Base-by-base conservation (phyloP, 2,329 filamentous ascomycete genomes). In the Colletotrichum australisinense region DNA sequence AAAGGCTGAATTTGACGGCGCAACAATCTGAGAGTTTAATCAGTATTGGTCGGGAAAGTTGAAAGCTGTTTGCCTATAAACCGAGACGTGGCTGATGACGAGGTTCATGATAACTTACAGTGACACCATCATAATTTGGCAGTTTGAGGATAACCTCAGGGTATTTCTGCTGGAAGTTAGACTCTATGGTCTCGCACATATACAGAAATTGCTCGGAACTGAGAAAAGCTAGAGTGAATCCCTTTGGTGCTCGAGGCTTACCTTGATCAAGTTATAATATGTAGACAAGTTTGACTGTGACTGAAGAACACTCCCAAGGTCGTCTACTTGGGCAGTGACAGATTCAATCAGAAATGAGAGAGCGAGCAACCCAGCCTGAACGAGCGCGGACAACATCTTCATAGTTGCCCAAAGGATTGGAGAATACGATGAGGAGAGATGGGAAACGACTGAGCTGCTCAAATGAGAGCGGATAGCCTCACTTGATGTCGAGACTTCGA, bases 1-100 rank as follows among this genome's bases (percentile, higher is more conserved):
- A 81, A 92, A 91, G 19, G 90, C 90, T 2, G 84, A 82, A 76
- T 91, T 89, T 72, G 83, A 87, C 9, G 91, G 91, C 0, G 88
- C 90, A 75, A 91, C 88, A 75, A 92, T 84, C 81, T 83, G 64
- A 3, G 49, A 16, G n/a, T 16, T 9, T 55, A 28, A 3, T 68
- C 14, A 64, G 30, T 4, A 32, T 26, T 6, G 26, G 5, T 52
- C 16, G 16, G 46, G 46, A 16, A 28, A 28, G 12, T 11, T 19
- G 38, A 42, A 0, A 5, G 1, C 1, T 19, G 14, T 42, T 19
- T 42, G 9, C 11, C 1, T n/a, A 4, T 9, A 16, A 8, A 35
- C 8, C 16, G 6, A 4, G 5, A 8, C 3, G 3, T 24, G 5
- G 60, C 38, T 19, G 38, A 19, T 19, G 16, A 16, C 16, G 38